phyloP scores from a whole-genome alignment of 2,329 filamentous ascomycete genomes.

The Rhynchosporium agropyri region DNA sequence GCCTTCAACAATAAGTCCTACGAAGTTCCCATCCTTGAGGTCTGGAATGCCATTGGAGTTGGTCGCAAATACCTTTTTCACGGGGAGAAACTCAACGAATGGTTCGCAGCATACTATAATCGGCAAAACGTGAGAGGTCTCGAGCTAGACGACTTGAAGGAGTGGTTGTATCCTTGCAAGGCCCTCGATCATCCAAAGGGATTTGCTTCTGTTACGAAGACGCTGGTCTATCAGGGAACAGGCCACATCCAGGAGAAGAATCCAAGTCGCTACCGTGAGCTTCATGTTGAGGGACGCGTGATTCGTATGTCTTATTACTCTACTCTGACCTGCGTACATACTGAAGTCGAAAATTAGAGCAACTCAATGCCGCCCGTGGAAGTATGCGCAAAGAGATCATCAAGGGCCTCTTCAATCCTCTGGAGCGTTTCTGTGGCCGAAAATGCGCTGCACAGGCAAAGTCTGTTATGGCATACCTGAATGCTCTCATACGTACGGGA shows the following conservation, averaged over 20 bases:
- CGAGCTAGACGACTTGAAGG: neutral
- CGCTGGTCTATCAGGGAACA: constrained; percentile 6
- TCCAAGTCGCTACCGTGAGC: neutral
- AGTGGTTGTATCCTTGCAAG: constrained; percentile 5
- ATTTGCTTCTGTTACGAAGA: constrained; percentile 23
- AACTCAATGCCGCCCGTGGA: constrained; percentile 22
- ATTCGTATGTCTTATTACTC: constrained; percentile 16
- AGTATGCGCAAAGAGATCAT: constrained; percentile 21
- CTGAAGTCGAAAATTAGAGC: neutral
- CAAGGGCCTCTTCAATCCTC: constrained; percentile 11
- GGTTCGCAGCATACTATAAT: constrained; percentile 3
- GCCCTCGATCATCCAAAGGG: constrained; percentile 19
- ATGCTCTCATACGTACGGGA: constrained; percentile 19
- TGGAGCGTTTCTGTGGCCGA: neutral
- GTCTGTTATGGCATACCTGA: constrained; percentile 15
- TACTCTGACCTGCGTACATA: neutral
- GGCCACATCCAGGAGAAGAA: constrained; percentile 14
- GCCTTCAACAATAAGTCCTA: neutral
- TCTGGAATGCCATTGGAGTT: neutral
- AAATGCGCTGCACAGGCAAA: constrained; percentile 18
- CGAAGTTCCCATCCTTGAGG: neutral
- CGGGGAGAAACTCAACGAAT: neutral
- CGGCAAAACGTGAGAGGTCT: neutral
- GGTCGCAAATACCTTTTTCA: neutral
- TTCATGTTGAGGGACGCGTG: constrained; percentile 16